Evolutionary conservation across 2,329 filamentous ascomycete genomes (phyloP), one percentile per base, ranked within the genome.

Genomic region (Aspergillus caelatus): DNA sequence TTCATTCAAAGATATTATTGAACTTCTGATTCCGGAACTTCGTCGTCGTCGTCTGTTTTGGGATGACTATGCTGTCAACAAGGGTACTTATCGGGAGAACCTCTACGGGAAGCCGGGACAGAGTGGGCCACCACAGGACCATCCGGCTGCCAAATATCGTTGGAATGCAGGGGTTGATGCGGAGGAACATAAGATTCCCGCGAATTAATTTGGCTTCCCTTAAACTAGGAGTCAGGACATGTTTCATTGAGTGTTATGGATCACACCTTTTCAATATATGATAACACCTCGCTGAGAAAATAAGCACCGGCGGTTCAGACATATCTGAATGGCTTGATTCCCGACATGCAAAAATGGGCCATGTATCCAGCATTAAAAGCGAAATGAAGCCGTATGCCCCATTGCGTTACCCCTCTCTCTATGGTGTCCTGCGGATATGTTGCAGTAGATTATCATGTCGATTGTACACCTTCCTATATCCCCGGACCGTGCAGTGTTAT

Each of bases 1-100:
- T 62, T 88, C 87, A 0, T 91, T 91, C 77, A 85, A 88, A 63
- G 89, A 91, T 67, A 86, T 91, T 14, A 84, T 88, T 46, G 86
- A 91, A 30, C 79, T 89, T 1, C 75, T 91, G 8, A 72, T 91
- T 1, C 89, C 89, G 0, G 89, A 91, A 68, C 79, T 92, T 21
- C 83, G 81, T 32, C 78, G 77, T 12, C 80, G 89, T 26, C 87
- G 88, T 0, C 71, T 78, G 10, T 78, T 78, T 68, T 76, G 74
- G 71, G 72, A 77, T 32, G 78, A 79, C 52, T 79, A 80, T 60
- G 72, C 73, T 1, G 77, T 76, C 0, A 66, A 67, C 1, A 72
- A 73, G 34, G 79, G 77, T 5, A 79, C 79, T 0, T 77, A 77
- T 52, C 73, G 79, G 2, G 79, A 81, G 70, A 81, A 80, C 39